These are phyloP conservation scores for Metschnikowia koreensis DNA, from an alignment of 805 yeast species.

Conservation along the genomic window DNA sequence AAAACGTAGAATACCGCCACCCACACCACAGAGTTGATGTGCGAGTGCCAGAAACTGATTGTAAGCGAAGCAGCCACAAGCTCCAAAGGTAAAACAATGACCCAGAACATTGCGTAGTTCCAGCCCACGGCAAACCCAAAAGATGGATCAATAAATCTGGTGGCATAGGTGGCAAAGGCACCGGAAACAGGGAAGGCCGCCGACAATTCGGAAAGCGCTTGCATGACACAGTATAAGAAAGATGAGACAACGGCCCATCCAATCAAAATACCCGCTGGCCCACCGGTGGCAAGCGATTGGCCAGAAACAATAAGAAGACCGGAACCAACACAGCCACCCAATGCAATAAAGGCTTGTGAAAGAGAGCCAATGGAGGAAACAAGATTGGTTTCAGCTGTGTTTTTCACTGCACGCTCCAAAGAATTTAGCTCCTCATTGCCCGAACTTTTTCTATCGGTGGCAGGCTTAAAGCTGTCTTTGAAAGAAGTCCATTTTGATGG, in stretches of 20 bases:
- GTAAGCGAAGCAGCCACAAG: slow-evolving; percentile 43
- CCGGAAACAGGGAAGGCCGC: slow-evolving; percentile 40
- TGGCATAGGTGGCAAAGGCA: slow-evolving; percentile 41
- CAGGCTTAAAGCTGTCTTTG: slow-evolving; percentile 17
- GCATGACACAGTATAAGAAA: slow-evolving; percentile 44
- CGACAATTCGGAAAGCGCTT: slow-evolving; percentile 40
- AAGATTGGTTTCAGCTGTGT: slow-evolving; percentile 12
- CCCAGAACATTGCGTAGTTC: slow-evolving; percentile 46
- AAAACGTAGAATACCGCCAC: slow-evolving; percentile 39
- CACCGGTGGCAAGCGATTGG: slow-evolving; percentile 34
- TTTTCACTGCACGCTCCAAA: slow-evolving; percentile 17
- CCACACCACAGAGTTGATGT: slow-evolving; percentile 42
- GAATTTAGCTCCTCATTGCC: slow-evolving; percentile 10
- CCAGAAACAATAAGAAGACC: slow-evolving; percentile 44
- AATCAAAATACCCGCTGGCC: slow-evolving; percentile 35
- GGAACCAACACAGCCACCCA: slow-evolving; percentile 44
- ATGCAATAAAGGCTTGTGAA: slow-evolving; percentile 31
- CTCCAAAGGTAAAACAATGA: slow-evolving; percentile 42
- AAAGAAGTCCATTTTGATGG: slow-evolving; percentile 13
- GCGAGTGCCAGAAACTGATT: slow-evolving; percentile 39
- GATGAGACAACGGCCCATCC: slow-evolving; percentile 42
- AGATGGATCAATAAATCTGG: slow-evolving; percentile 42
- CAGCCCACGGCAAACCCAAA: slow-evolving; percentile 48
- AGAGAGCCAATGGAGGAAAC: slow-evolving; percentile 18
- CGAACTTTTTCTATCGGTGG: neutral